Base-by-base conservation (phyloP, 495 filamentous ascomycete species). In the Arthonia radiata region DNA sequence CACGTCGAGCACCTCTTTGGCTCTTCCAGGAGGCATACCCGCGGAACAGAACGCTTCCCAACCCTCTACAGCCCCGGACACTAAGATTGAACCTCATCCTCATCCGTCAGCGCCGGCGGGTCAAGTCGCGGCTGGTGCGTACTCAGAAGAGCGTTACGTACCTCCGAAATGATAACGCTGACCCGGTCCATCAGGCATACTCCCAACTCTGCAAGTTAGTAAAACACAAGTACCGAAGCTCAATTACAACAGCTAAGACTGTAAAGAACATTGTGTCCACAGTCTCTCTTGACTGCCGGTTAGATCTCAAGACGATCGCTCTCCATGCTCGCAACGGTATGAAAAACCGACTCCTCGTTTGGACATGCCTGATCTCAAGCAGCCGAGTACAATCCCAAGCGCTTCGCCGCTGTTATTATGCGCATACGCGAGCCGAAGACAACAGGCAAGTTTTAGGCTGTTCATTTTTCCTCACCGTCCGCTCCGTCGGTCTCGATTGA, bases 331-430 rank as follows among this genome's bases (percentile, higher is more conserved):
- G 86, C 52, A 97, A 97, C 52, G 86, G 89, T 35, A 89, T 94
- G 56, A 93, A 91, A 67, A 91, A 91, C 39, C 79, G 71, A 36
- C 83, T 86, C 75, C 78, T 86, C 33, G 29, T 35, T 46, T 27
- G 39, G 36, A 37, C 30, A 36, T 37, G 41, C 39, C 24, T 38
- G 27, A 30, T 31, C 29, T 27, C 33, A 18, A 50, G 43, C 40
- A 46, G 49, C 45, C 52, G 53, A 59, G 47, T 44, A 46, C 40
- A 39, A 39, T 16, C 27, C 47, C 18, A 67, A 94, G 86, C 86
- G 86, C 76, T 97, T 97, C 46, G 86, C 86, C 29, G 86, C 86
- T 47, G 86, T 97, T 31, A 94, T 97, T 57, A 97, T 97, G 89
- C 79, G 86, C 54, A 97, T 97, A 43, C 89, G 86, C 40, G 86